Conservation (phyloP, 1,284 basidiomycete species). For the Pseudozyma thailandica region DNA sequence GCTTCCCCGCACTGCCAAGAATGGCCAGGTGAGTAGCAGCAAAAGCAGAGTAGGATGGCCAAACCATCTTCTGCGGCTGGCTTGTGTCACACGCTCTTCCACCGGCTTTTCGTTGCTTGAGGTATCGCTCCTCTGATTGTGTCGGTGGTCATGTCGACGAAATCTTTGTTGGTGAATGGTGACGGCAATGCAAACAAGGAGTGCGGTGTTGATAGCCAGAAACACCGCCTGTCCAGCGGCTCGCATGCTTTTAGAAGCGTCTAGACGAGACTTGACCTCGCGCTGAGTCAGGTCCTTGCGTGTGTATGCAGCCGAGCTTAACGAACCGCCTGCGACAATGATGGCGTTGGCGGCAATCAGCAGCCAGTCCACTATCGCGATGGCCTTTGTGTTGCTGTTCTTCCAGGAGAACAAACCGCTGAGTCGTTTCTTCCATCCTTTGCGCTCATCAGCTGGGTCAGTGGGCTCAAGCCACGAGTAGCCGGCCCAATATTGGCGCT, state of each 20-base stretch:
- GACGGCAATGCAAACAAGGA: slow-evolving; percentile 21
- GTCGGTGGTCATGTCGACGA: background rate
- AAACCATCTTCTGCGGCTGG: slow-evolving; percentile 19
- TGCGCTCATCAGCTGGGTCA: slow-evolving; percentile 5
- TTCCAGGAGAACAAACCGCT: slow-evolving; percentile 10
- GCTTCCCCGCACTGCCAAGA: slow-evolving; percentile 39
- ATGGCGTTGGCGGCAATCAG: slow-evolving; percentile 33
- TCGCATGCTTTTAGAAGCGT: slow-evolving; percentile 15
- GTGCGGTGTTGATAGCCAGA: slow-evolving; percentile 16
- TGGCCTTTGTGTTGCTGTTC: background rate
- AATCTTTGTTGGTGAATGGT: slow-evolving; percentile 23
- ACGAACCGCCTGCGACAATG: slow-evolving; percentile 37
- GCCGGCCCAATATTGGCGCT: slow-evolving; percentile 33
- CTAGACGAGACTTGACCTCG: background rate
- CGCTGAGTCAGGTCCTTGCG: slow-evolving; percentile 3
- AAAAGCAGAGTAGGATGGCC: slow-evolving; percentile 32
- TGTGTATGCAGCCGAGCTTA: slow-evolving; percentile 14
- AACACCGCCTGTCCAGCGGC: slow-evolving; percentile 34
- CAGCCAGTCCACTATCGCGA: slow-evolving; percentile 16
- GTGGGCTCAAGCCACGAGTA: slow-evolving; percentile 43
- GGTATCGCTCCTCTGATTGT: too few relatives aligned
- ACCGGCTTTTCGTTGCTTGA: background rate
- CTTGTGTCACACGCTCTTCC: too few relatives aligned
- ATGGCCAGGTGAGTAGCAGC: slow-evolving; percentile 41
- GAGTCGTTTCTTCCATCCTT: slow-evolving; percentile 4